These are phyloP conservation scores for Fusarium compactum DNA, from an alignment of 2,329 filamentous ascomycete species.

Conservation along the genomic window DNA sequence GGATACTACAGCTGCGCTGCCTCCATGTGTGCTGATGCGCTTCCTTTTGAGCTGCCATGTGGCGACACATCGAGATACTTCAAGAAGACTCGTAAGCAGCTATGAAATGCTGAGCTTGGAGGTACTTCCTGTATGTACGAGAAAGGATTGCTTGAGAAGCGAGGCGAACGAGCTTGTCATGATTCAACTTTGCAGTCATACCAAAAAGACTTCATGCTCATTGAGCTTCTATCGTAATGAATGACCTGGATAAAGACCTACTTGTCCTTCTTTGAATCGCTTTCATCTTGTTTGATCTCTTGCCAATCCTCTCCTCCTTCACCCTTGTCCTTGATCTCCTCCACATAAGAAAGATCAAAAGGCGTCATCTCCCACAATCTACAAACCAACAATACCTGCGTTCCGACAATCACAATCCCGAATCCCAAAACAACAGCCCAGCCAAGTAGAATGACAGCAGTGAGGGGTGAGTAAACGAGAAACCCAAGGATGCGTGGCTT, in stretches of 20 bases:
- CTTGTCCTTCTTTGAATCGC: not conserved
- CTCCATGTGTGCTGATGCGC: constrained; percentile 44
- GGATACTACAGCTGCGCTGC: constrained; percentile 45
- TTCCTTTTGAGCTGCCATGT: constrained; percentile 44
- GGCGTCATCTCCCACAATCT: constrained; percentile 9
- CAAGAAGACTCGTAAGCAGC: constrained; percentile 22
- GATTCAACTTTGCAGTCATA: too few species aligned
- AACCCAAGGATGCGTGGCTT: constrained; percentile 20
- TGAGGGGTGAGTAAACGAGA: constrained; percentile 8
- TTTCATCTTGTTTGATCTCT: not conserved
- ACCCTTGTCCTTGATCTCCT: not conserved
- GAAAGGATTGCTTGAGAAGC: not conserved
- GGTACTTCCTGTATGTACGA: not conserved
- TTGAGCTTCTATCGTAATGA: not conserved
- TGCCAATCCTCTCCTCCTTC: not conserved
- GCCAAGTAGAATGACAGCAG: not conserved
- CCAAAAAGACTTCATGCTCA: too few species aligned
- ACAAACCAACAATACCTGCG: not conserved
- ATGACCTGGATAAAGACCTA: not conserved
- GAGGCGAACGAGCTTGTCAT: not conserved
- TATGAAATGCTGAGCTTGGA: not conserved
- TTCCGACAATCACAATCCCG: not conserved
- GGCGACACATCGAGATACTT: constrained; percentile 41
- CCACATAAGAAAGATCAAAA: not conserved
- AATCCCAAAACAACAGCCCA: constrained; percentile 1